A percentile compares a stretch with the other conserved stretches of the same genome.
These are phyloP conservation scores for Sechiopsis laciniata DNA, from an alignment of 306 rosid genomes.

Conservation along the genomic window DNA sequence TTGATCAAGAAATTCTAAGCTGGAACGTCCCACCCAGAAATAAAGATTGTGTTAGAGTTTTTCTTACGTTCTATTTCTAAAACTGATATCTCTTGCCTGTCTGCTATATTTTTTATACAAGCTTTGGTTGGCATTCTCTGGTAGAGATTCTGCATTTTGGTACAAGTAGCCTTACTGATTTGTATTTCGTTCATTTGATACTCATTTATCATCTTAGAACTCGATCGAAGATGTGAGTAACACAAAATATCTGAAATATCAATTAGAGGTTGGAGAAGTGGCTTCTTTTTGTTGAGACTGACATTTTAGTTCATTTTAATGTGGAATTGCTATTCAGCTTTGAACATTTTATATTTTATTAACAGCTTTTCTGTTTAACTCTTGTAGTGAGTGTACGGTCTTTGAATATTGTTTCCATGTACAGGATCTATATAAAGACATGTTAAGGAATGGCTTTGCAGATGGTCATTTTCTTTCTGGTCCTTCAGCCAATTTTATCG, in stretches of 20 bases:
- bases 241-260: background rate
- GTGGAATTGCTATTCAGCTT: background rate
- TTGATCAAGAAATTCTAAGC: no score
- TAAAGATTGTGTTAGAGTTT: background rate
- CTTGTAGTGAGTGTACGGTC: background rate
- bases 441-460: slow-evolving; percentile 50
- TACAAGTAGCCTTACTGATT: background rate
- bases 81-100: no score
- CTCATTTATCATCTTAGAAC: background rate
- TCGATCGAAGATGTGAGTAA: background rate
- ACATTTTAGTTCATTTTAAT: background rate
- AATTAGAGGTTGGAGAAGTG: background rate
- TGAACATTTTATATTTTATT: background rate
- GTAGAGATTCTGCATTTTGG: background rate
- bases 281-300: background rate
- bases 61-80: no score
- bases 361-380: background rate
- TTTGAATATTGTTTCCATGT: background rate
- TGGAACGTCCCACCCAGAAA: no score
- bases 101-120: no score
- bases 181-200: background rate
- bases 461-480: slow-evolving; percentile 50
- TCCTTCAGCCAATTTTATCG: slow-evolving; percentile 66
- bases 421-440: slow-evolving; percentile 83
- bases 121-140: no score